phyloP scores from a whole-genome alignment of 78 protist species.

The Diacronema lutheri region DNA sequence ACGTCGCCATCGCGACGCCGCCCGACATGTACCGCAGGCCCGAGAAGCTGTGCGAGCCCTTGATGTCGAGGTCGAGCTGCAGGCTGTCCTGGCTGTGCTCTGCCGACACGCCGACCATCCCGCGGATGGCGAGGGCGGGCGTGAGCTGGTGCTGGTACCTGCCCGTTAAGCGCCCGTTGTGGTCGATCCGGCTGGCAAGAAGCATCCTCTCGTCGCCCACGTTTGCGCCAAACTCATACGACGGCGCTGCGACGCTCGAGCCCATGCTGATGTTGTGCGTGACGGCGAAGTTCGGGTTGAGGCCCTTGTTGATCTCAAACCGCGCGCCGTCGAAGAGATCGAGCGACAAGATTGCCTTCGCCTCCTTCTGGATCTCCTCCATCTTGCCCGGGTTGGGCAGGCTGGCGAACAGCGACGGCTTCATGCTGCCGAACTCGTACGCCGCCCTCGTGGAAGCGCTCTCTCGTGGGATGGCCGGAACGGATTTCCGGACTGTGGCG shows the following conservation, averaged over 20 bases:
- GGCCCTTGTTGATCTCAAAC: slow-evolving; percentile 15
- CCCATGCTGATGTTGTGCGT: background rate
- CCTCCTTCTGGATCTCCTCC: background rate
- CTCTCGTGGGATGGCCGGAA: too few species aligned
- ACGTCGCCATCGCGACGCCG: slow-evolving; percentile 16
- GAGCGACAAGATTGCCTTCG: background rate
- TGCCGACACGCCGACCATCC: too few species aligned
- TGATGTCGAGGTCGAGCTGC: background rate
- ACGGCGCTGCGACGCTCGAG: too few species aligned
- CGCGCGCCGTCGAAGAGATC: slow-evolving; percentile 21
- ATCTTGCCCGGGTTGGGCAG: slow-evolving; percentile 11
- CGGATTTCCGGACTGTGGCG: too few species aligned
- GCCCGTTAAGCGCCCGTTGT: background rate
- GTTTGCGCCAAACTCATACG: slow-evolving; percentile 22
- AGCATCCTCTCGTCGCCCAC: background rate
- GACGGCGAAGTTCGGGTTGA: background rate
- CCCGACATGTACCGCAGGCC: background rate
- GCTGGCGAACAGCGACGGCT: background rate
- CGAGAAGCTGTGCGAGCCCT: background rate
- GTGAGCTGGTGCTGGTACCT: background rate
- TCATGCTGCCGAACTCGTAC: too few species aligned
- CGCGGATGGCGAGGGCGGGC: too few species aligned
- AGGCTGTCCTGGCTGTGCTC: too few species aligned
- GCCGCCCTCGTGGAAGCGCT: too few species aligned
- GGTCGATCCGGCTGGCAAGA: background rate